phyloP scores from a whole-genome alignment of 2,329 filamentous ascomycete species.

The Ophiostoma triangulosporum region DNA sequence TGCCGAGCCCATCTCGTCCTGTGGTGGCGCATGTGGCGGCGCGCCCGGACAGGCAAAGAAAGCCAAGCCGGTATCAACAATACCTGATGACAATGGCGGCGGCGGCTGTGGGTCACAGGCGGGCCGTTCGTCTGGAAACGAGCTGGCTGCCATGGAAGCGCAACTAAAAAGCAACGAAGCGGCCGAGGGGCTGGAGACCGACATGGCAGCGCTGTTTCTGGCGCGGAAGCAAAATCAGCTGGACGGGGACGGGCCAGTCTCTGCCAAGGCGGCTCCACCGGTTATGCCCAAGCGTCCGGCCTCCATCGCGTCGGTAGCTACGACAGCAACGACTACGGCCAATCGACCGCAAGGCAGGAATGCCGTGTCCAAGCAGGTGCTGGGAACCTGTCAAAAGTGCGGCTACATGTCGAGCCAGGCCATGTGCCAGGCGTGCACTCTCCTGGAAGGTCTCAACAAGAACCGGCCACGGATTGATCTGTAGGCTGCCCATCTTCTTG shows the following conservation, averaged over 20 bases:
- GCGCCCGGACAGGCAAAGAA: not conserved
- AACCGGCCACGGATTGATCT: constrained; percentile 46
- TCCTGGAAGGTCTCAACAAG: constrained; percentile 86
- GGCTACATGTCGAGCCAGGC: constrained; percentile 93
- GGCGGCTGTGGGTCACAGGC: constrained; percentile 66
- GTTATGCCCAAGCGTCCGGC: not conserved
- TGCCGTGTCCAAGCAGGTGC: constrained; percentile 46
- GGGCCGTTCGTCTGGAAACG: constrained; percentile 52
- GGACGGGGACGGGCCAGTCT: constrained; percentile 4
- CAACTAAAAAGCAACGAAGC: constrained; percentile 51
- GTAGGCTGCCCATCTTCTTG: constrained; percentile 20
- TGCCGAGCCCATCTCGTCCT: constrained; percentile 24
- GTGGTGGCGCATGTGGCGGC: constrained; percentile 5
- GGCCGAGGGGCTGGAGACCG: constrained; percentile 48
- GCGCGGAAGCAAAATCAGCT: constrained; percentile 20
- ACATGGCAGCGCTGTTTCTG: constrained; percentile 40
- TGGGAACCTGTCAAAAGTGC: constrained; percentile 75
- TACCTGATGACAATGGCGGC: constrained; percentile 1
- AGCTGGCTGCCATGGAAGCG: constrained; percentile 74
- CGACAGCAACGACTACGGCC: not conserved
- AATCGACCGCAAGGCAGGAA: constrained; percentile 14
- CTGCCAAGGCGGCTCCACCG: constrained; percentile 15
- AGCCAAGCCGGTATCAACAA: not conserved
- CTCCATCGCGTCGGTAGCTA: not conserved
- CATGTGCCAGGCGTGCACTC: constrained; percentile 83